Conservation (phyloP, 164 flowering plant genomes). For the Brasenia schreberi region DNA sequence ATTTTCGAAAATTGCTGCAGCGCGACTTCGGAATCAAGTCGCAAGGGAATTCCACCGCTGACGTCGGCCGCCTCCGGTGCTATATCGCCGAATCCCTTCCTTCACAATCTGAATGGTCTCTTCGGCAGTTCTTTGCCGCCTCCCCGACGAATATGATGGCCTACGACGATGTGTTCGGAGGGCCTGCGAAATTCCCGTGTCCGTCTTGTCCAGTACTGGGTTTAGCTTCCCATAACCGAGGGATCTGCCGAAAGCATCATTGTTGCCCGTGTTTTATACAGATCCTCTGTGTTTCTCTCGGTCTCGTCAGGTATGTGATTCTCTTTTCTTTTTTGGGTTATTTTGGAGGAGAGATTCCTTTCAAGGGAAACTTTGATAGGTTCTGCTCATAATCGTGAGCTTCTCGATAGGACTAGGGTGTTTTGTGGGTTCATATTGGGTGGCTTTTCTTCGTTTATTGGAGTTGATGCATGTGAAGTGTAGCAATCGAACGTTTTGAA, state of each 20-base stretch:
- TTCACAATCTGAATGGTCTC: constrained; percentile 26
- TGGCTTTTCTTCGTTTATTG: too few species aligned
- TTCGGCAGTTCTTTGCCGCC: constrained; percentile 6
- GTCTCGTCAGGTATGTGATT: too few species aligned
- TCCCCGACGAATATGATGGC: constrained; percentile 8
- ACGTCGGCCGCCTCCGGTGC: constrained; percentile 16
- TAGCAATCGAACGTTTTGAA: too few species aligned
- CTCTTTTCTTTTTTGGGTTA: too few species aligned
- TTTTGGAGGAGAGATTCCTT: too few species aligned
- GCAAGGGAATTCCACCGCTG: constrained; percentile 68
- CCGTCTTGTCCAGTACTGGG: constrained; percentile 19
- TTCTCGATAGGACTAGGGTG: too few species aligned
- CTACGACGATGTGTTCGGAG: constrained; percentile 11
- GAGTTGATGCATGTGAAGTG: too few species aligned
- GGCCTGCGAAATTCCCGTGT: constrained; percentile 9
- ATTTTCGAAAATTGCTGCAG: constrained; percentile 40
- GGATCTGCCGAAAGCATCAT: constrained; percentile 15
- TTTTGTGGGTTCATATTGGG: too few species aligned
- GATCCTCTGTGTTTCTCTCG: too few species aligned
- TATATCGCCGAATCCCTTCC: constrained; percentile 9
- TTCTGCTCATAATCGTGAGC: too few species aligned
- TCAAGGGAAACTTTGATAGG: too few species aligned
- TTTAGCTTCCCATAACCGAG: constrained; percentile 25
- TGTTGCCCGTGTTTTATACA: constrained; percentile 35
- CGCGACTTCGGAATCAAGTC: constrained; percentile 50